Base-by-base conservation (phyloP, 225 moss, liverwort and hornwort species). In the Straminergon stramineum region DNA sequence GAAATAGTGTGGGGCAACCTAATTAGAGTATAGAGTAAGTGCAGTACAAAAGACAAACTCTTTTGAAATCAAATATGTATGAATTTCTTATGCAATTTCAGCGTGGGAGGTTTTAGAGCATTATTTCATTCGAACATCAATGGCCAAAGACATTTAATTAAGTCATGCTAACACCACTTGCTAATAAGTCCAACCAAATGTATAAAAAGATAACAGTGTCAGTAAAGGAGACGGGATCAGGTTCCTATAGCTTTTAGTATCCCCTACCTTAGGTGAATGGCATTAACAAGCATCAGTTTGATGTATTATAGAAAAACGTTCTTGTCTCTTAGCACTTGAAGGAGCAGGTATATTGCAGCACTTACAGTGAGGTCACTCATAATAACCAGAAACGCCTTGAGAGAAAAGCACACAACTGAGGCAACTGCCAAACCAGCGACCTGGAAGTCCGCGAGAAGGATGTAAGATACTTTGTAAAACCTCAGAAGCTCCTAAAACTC, bases 391-490 rank as follows among this genome's bases (percentile, higher is more conserved):
- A 94, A 90, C 63, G 98, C 98, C 88, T 95, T 93, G 75, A 97
- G 70, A 34, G 96, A 92, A 68, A 98, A 98, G 91, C 96, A 98
- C 77, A 98, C 93, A 55, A 98, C 95, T 79, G 98, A 94, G 79
- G 93, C 98, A 88, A 95, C 95, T 77, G 98, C 96, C 92, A 98
- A 93, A 66, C 96, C 96, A 83, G 95, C 93, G 17, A 98, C 98
- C 98, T 98, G 91, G 87, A 79, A 91, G 37, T 51, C 75, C 85
- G 85, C 37, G 18, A 71, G 79, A 41, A 58, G 52, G 43, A 86
- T 83, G 62, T 76, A 67, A 87, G 87, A 84, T 74, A 55, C 45
- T 67, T 79, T 28, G 48, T 39, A 37, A 43, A 78, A 75, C 41
- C 73, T 75, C 52, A 75, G 31, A 77, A 91, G 61, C 67, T 83